phyloP scores from a whole-genome alignment of 78 protist genomes.

The Dictyostelium firmibasis region DNA sequence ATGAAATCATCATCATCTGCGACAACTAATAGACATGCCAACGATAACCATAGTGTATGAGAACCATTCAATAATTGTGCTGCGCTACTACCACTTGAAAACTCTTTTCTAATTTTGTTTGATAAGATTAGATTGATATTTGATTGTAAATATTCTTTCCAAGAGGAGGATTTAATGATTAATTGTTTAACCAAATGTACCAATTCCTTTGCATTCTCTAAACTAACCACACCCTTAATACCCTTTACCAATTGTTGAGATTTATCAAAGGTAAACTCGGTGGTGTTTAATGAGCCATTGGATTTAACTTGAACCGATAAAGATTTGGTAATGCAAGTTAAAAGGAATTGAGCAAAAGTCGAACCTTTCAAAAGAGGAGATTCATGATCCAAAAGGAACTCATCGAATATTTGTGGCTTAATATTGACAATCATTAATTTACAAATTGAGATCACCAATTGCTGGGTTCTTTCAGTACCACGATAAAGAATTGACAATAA shows the following conservation, averaged over 20 bases:
- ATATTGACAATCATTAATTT: constrained; percentile 33
- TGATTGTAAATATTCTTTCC: constrained; percentile 19
- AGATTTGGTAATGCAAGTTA: constrained; percentile 8
- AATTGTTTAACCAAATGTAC: neutral
- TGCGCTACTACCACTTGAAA: neutral
- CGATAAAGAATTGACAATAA: constrained; percentile 36
- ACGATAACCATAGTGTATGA: neutral
- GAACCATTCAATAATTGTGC: neutral
- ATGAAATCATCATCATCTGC: constrained; percentile 16
- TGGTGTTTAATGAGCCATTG: neutral
- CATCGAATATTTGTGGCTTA: constrained; percentile 43
- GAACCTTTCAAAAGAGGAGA: neutral
- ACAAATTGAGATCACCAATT: constrained; percentile 22
- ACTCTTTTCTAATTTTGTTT: neutral
- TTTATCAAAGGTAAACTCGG: constrained; percentile 2
- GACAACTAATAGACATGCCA: constrained; percentile 12
- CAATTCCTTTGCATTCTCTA: constrained; percentile 11
- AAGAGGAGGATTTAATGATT: constrained; percentile 23
- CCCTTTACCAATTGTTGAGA: neutral
- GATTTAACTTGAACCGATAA: constrained; percentile 35
- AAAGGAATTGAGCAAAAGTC: constrained; percentile 5
- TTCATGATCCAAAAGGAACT: neutral
- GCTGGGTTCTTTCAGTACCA: constrained; percentile 18
- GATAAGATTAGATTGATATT: neutral
- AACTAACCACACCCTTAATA: neutral